Evolutionary conservation across 352 stramenopile species (phyloP), one percentile per base, ranked within the genome.

Genomic region (Pythium coloratum): DNA sequence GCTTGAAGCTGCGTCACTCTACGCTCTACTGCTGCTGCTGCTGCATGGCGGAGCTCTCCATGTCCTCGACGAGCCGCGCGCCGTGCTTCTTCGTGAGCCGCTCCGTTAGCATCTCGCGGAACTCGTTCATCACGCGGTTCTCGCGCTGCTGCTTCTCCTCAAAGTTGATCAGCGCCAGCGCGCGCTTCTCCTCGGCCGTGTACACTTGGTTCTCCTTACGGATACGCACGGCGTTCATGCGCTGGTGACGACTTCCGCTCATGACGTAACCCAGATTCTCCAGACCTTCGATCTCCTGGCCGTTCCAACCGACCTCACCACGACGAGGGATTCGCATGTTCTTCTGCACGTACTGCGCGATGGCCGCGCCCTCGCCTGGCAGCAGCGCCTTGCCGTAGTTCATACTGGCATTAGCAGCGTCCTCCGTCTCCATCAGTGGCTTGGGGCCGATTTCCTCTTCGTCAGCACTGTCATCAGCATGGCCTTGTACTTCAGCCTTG

Each of bases 191-290:
- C 78, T 99, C 97, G 13, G 97, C 97, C 58, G 92, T 98, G 82
- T 99, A 99, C 62, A 99, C 97, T 76, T 99, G 97, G 83, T 99
- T 99, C 73, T 99, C 97, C 82, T 99, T 99, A 38, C 97, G 90
- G 59, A 99, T 96, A 78, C 97, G 96, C 53, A 99, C 94, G 9
- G 96, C 97, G 83, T 99, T 99, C 97, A 99, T 99, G 54, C 96
- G 83, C 62, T 97, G 90, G 82, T 99, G 97, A 42, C 97, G 92
- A 59, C 90, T 98, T 40, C 97, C 97, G 58, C 89, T 98, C 97
- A 99, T 99, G 55, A 99, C 97, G 76, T 97, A 97, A 47, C 93
- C 93, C 26, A 96, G 72, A 13, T 89, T 91, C 81, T 99, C 97
- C 59, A 98, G 88, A 13, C 91, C 85, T 69, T 99, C 96, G 73